These are phyloP conservation scores for Tricholoma terreum DNA, from an alignment of 768 basidiomycete species.

Conservation along the genomic window DNA sequence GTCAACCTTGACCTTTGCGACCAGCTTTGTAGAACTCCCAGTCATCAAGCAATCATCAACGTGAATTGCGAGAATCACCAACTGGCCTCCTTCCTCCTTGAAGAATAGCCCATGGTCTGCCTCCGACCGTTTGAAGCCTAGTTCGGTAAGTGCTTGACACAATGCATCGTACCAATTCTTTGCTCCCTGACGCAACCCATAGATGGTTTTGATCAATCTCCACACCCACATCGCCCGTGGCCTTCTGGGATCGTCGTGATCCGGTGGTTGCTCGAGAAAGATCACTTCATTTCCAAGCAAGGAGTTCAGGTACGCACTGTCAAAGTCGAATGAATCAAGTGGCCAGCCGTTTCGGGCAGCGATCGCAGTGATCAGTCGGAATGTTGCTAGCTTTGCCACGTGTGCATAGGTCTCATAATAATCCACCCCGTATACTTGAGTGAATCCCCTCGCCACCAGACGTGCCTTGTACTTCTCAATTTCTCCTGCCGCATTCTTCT, in stretches of 20 bases:
- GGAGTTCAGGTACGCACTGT: conserved; percentile 22
- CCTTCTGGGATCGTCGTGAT: neutral
- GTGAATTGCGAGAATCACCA: neutral
- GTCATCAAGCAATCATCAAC: conserved; percentile 2
- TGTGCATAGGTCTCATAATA: conserved; percentile 24
- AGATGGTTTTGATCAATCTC: conserved; percentile 22
- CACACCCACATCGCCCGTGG: conserved; percentile 5
- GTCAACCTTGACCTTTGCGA: neutral
- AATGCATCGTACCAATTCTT: conserved; percentile 28
- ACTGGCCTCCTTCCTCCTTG: neutral
- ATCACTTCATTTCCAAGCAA: conserved; percentile 22
- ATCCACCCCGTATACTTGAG: conserved; percentile 33
- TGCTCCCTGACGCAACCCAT: conserved; percentile 31
- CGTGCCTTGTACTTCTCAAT: conserved; percentile 32
- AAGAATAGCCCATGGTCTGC: conserved; percentile 24
- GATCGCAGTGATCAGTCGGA: conserved; percentile 23
- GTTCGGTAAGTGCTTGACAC: conserved; percentile 13
- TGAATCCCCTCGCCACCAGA: conserved; percentile 27
- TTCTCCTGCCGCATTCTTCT: conserved; percentile 16
- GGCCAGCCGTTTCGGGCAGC: conserved; percentile 9
- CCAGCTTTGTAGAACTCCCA: neutral
- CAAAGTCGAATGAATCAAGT: conserved; percentile 19
- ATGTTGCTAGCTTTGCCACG: conserved; percentile 12
- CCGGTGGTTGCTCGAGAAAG: conserved; percentile 20
- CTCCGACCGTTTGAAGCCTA: conserved; percentile 16